Evolutionary conservation across 2,329 filamentous ascomycete genomes (phyloP).

Genomic region (Thielaviopsis musarum): DNA sequence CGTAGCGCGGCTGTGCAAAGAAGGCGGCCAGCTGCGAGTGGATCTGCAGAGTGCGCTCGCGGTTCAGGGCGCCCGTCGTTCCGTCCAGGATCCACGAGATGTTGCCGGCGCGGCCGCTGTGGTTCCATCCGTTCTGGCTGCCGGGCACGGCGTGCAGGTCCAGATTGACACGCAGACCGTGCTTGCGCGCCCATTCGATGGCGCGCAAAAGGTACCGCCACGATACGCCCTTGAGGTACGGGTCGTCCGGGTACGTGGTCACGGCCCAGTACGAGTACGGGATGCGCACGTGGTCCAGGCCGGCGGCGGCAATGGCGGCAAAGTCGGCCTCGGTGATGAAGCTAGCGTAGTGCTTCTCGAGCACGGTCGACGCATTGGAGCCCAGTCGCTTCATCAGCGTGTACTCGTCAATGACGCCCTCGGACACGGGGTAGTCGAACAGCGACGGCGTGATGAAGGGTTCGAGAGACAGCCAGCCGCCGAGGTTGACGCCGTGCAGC

Average conservation of each 20-base stretch:
- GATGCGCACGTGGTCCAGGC: slow-evolving; percentile 42
- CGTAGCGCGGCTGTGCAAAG: slow-evolving; percentile 20
- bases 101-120: slow-evolving; percentile 33
- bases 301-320: slow-evolving; percentile 35
- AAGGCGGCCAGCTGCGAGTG: slow-evolving; percentile 26
- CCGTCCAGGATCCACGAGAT: slow-evolving; percentile 18
- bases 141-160: slow-evolving; percentile 40
- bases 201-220: slow-evolving; percentile 34
- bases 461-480: slow-evolving; percentile 58
- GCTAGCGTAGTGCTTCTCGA: slow-evolving; percentile 32
- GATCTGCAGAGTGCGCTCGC: slow-evolving; percentile 36
- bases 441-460: slow-evolving; percentile 63
- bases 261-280: slow-evolving; percentile 45
- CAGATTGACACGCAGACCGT: slow-evolving; percentile 38
- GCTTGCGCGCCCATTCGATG: slow-evolving; percentile 36
- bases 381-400: slow-evolving; percentile 33
- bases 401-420: slow-evolving; percentile 30
- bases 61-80: slow-evolving; percentile 15
- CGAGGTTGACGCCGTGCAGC: slow-evolving; percentile 54
- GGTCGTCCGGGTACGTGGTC: slow-evolving; percentile 27
- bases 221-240: slow-evolving; percentile 26
- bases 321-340: slow-evolving; percentile 35
- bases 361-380: slow-evolving; percentile 23
- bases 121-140: slow-evolving; percentile 45
- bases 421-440: slow-evolving; percentile 32